A percentile compares a stretch with the other conserved stretches of the same genome.
Conservation (phyloP, 768 basidiomycete species). For the Gyrodon lividus region DNA sequence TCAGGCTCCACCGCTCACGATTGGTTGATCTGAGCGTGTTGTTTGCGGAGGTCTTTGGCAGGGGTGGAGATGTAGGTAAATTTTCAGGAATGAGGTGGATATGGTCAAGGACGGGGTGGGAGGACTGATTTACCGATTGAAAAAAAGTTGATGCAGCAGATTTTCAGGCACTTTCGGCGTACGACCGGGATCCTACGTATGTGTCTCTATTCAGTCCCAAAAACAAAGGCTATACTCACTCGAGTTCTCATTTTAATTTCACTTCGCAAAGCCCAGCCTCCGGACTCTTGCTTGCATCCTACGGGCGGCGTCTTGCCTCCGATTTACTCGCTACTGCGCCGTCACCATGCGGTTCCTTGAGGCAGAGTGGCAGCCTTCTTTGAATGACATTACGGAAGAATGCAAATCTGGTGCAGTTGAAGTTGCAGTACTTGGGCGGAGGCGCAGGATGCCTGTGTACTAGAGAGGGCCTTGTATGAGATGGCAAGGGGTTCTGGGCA, state of each 20-base stretch:
- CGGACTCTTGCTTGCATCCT: conserved; percentile 31
- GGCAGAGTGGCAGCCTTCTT: conserved; percentile 29
- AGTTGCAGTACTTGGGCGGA: conserved; percentile 33
- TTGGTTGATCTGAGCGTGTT: conserved; percentile 32
- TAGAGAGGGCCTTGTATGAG: conserved; percentile 42
- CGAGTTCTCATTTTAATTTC: conserved; percentile 13
- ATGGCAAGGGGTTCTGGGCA: conserved; percentile 20
- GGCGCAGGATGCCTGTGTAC: conserved; percentile 28
- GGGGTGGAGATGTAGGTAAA: background rate
- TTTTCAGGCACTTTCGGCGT: conserved; percentile 1
- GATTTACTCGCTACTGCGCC: conserved; percentile 28
- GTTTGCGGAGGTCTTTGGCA: conserved; percentile 30
- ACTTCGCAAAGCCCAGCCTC: conserved; percentile 27
- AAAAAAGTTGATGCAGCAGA: background rate
- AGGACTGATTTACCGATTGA: background rate
- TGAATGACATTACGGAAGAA: conserved; percentile 12
- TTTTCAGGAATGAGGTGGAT: background rate
- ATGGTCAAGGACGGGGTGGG: background rate
- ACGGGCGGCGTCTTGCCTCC: conserved; percentile 34
- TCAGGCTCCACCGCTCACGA: conserved; percentile 37
- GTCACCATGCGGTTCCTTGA: conserved; percentile 32
- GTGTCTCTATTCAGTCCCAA: background rate
- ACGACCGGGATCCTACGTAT: conserved; percentile 3
- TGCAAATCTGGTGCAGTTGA: conserved; percentile 25
- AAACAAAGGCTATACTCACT: background rate